These are phyloP conservation scores for Phaffia rhodozyma DNA, from an alignment of 1,284 basidiomycete species.

Conservation along the genomic window DNA sequence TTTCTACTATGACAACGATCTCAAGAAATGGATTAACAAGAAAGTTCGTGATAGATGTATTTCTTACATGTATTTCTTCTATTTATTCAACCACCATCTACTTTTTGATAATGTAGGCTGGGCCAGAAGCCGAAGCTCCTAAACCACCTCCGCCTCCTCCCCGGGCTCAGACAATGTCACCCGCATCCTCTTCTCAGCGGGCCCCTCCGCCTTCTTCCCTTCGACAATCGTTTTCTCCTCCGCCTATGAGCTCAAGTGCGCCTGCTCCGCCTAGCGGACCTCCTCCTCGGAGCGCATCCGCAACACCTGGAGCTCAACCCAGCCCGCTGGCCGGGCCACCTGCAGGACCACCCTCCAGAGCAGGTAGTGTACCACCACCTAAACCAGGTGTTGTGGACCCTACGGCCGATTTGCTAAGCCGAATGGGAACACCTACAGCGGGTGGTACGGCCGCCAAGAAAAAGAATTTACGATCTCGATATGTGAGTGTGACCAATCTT, in stretches of 20 bases:
- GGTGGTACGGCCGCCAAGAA: constrained; percentile 39
- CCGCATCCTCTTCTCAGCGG: constrained; percentile 41
- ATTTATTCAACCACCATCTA: constrained; percentile 11
- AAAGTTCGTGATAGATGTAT: constrained; percentile 45
- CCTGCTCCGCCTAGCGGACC: constrained; percentile 38
- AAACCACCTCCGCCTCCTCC: constrained; percentile 53
- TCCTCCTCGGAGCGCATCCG: constrained; percentile 46
- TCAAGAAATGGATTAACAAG: constrained; percentile 93
- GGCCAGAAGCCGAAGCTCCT: constrained; percentile 41
- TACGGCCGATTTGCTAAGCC: constrained; percentile 32
- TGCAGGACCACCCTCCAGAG: not conserved
- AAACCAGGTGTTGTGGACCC: constrained; percentile 16
- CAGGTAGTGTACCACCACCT: not conserved
- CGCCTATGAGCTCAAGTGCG: constrained; percentile 36
- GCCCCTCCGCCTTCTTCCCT: constrained; percentile 38
- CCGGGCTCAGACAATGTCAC: constrained; percentile 68
- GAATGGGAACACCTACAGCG: constrained; percentile 24
- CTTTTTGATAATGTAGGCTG: constrained; percentile 38
- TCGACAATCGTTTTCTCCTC: constrained; percentile 6
- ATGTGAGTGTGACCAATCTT: constrained; percentile 41
- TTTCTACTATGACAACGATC: constrained; percentile 89
- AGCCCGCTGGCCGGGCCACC: not conserved
- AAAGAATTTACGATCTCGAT: constrained; percentile 62
- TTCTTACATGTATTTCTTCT: not conserved
- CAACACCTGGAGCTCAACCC: constrained; percentile 21